Conservation (phyloP, 768 basidiomycete genomes). For the Terana coerulea region DNA sequence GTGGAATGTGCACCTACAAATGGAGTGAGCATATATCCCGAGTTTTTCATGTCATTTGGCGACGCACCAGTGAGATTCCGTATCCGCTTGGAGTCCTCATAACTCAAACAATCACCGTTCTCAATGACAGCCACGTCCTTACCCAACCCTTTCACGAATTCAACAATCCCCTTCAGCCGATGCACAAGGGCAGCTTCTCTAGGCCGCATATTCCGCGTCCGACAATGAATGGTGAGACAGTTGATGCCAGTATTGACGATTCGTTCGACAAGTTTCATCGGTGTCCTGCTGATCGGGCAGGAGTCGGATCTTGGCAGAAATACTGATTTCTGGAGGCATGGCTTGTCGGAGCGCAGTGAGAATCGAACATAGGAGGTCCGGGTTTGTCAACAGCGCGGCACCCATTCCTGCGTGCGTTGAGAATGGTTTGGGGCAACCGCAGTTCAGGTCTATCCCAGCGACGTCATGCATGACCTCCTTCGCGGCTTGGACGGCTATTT, state of each 20-base stretch:
- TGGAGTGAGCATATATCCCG: too few species aligned
- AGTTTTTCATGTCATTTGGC: not conserved
- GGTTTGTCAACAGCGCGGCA: slow-evolving; percentile 88
- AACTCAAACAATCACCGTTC: slow-evolving; percentile 88
- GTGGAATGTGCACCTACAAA: slow-evolving; percentile 74
- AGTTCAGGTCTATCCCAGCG: slow-evolving; percentile 94
- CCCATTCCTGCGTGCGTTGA: slow-evolving; percentile 96
- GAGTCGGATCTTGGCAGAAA: slow-evolving; percentile 89
- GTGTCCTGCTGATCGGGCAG: slow-evolving; percentile 27
- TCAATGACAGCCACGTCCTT: slow-evolving; percentile 84
- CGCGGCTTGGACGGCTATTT: slow-evolving; percentile 90
- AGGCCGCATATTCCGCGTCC: slow-evolving; percentile 89
- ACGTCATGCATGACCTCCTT: slow-evolving; percentile 83
- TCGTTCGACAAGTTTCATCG: slow-evolving; percentile 82
- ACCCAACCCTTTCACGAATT: slow-evolving; percentile 72
- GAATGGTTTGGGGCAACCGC: slow-evolving; percentile 96
- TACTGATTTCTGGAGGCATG: slow-evolving; percentile 73
- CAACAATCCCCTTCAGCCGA: slow-evolving; percentile 79
- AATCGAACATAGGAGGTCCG: slow-evolving; percentile 88
- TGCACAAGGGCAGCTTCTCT: slow-evolving; percentile 75
- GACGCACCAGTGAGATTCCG: slow-evolving; percentile 67
- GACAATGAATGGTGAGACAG: slow-evolving; percentile 90
- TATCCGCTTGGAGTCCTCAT: slow-evolving; percentile 74
- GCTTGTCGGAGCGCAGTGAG: slow-evolving; percentile 70
- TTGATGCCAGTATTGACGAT: slow-evolving; percentile 87